Evolutionary conservation across 768 basidiomycete genomes (phyloP).

Genomic region (Mycena venus): DNA sequence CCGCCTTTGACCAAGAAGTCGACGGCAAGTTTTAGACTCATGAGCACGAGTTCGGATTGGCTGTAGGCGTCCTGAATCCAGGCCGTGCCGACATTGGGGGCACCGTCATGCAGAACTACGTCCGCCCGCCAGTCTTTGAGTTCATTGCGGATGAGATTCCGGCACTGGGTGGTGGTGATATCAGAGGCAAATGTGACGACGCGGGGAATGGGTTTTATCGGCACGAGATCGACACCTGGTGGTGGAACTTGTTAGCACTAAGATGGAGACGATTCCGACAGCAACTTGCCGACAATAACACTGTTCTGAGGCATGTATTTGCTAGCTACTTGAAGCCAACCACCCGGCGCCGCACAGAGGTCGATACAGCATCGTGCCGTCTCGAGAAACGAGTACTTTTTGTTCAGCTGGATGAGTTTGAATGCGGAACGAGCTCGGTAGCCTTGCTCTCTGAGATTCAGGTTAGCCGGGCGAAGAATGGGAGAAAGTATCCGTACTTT

Average conservation of each 20-base stretch:
- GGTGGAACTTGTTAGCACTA: conserved; percentile 25
- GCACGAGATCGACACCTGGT: conserved; percentile 92
- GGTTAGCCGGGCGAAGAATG: conserved; percentile 11
- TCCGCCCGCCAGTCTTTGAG: conserved; percentile 99
- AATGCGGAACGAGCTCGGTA: conserved; percentile 99
- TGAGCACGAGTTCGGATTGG: conserved; percentile 96
- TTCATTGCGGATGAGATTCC: conserved; percentile 86
- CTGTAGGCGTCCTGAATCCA: conserved; percentile 99
- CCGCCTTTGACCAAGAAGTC: conserved; percentile 95
- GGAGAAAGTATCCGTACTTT: conserved; percentile 64
- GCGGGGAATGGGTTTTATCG: conserved; percentile 95
- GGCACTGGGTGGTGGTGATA: conserved; percentile 93
- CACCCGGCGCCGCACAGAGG: conserved; percentile 98
- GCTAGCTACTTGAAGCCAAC: conserved; percentile 98
- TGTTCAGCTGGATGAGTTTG: conserved; percentile 98
- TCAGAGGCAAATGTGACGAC: conserved; percentile 94
- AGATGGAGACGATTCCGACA: neutral
- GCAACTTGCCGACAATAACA: conserved; percentile 84
- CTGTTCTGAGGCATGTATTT: conserved; percentile 97
- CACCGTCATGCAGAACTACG: conserved; percentile 97
- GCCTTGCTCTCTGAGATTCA: conserved; percentile 88
- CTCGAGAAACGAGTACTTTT: conserved; percentile 95
- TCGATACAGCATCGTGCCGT: conserved; percentile 94
- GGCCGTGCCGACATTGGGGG: conserved; percentile 98
- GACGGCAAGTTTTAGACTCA: conserved; percentile 94